Base-by-base conservation (phyloP, 441 rosid genomes). In the Gossypium gossypioides region DNA sequence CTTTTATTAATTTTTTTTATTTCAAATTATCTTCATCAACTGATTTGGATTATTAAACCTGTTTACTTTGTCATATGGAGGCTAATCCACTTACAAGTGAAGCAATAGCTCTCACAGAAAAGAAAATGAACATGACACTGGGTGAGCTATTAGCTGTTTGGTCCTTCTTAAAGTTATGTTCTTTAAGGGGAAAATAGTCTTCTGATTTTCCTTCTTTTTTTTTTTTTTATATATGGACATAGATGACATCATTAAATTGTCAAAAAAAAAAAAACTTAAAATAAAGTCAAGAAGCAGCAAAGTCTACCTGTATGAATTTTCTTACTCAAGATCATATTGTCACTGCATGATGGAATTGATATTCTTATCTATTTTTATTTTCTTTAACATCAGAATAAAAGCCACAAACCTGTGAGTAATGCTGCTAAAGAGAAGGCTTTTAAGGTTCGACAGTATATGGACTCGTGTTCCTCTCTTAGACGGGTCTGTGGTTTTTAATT, bases 161-260 rank as follows among this genome's bases (percentile, higher is more conserved):
- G 9, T 12, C 37, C n/a, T 58, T 25, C 40, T 19, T 27, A 44
- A 22, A 7, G 13, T 69, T 6, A 0, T 71, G 42, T 67, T 24
- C 2, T 52, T 27, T 25, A 2, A 1, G 19, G 6, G 24, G 19
- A 2, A 5, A 29, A 48, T 21, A 18, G 21, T 37, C 22, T 24
- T n/a, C 68, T 75, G 22, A 66, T 72, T 73, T 34, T 34, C 9
- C 24, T 10, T 3, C 58, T 25, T 65, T 60, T 0, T 65, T 60
- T 34, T 55, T n/a, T n/a, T n/a, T n/a, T n/a, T n/a, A n/a, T 29
- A 6, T 76, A 6, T 73, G 69, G 12, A 52, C 46, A 10, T 54
- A 89, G 98, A 92, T 79, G 96, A 87, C 25, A 90, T 92, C 71
- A 91, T 92, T 77, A 92, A 92, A 77, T 80, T 92, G 91, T 89